Evolutionary conservation across 2,329 filamentous ascomycete genomes (phyloP).

Genomic region (Drechslerella coelobrocha): DNA sequence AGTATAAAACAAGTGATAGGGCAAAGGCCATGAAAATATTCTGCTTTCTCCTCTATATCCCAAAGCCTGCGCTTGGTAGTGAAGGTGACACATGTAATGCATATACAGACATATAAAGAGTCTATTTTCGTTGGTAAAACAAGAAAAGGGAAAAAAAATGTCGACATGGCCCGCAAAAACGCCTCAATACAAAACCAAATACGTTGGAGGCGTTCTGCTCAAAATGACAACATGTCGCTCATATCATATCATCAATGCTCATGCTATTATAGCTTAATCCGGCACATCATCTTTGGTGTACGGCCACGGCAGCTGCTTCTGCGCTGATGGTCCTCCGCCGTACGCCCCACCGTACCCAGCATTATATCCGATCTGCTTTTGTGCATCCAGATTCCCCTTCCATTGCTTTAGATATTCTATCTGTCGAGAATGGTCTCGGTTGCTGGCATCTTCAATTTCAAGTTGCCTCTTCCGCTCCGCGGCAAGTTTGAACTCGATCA

Average conservation of each 20-base stretch:
- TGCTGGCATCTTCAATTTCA: conserved; percentile 38
- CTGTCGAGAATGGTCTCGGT: conserved; percentile 32
- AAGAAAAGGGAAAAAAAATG: neutral
- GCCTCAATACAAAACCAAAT: conserved; percentile 6
- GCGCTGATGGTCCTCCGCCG: conserved; percentile 1
- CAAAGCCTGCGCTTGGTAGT: too few species aligned
- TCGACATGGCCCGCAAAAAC: conserved; percentile 15
- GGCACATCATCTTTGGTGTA: conserved; percentile 42
- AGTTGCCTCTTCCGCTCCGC: conserved; percentile 36
- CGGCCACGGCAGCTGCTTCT: conserved; percentile 33
- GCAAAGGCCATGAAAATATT: neutral
- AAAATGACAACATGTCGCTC: conserved; percentile 9
- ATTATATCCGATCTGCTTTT: conserved; percentile 30
- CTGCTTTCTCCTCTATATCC: neutral
- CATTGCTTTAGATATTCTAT: conserved; percentile 39
- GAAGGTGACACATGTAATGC: neutral
- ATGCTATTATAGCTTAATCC: conserved; percentile 15
- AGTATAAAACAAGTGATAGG: neutral
- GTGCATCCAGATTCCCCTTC: conserved; percentile 38
- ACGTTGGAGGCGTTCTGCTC: conserved; percentile 13
- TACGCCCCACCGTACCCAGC: conserved; percentile 15
- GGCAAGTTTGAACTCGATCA: conserved; percentile 45
- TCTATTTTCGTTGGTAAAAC: conserved; percentile 19
- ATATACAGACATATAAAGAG: conserved; percentile 18
- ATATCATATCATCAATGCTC: neutral